Evolutionary conservation across 257 asterid species (phyloP).

Genomic region (Coffea canephora): DNA sequence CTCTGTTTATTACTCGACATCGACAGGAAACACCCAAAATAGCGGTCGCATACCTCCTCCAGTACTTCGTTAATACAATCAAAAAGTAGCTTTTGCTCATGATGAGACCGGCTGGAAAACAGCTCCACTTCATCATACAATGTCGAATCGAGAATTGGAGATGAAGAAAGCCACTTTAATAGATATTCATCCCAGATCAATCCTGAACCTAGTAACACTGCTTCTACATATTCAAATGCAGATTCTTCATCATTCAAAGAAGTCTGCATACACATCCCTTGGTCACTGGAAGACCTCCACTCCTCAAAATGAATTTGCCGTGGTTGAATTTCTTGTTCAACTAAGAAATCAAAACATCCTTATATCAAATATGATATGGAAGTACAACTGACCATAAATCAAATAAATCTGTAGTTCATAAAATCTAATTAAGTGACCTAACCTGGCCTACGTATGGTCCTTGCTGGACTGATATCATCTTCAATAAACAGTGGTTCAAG

Average conservation of each 20-base stretch:
- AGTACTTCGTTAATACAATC: constrained; percentile 75
- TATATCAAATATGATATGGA: constrained; percentile 25
- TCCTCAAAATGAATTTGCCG: constrained; percentile 70
- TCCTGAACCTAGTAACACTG: constrained; percentile 93
- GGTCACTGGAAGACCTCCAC: constrained; percentile 41
- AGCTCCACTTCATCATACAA: constrained; percentile 87
- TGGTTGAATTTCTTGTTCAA: constrained; percentile 61
- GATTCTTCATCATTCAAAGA: constrained; percentile 82
- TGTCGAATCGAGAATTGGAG: constrained; percentile 65
- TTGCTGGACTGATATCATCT: constrained; percentile 79
- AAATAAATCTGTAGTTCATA: constrained; percentile 3
- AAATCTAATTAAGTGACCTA: constrained; percentile 20
- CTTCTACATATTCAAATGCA: constrained; percentile 98
- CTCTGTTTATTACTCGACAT: constrained; percentile 32
- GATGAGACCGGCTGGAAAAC: constrained; percentile 64
- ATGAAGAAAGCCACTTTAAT: constrained; percentile 64
- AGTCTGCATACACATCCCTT: constrained; percentile 48
- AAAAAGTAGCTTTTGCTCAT: constrained; percentile 82
- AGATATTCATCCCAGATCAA: constrained; percentile 88
- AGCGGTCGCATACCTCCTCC: constrained; percentile 53
- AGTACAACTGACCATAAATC: constrained; percentile 3
- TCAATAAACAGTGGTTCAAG: constrained; percentile 81
- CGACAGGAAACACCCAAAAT: constrained; percentile 50
- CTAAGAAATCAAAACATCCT: constrained; percentile 36
- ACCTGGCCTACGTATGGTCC: constrained; percentile 63